These are phyloP conservation scores for Saccharomycopsis selenospora DNA, from an alignment of 805 yeast species.

Conservation along the genomic window DNA sequence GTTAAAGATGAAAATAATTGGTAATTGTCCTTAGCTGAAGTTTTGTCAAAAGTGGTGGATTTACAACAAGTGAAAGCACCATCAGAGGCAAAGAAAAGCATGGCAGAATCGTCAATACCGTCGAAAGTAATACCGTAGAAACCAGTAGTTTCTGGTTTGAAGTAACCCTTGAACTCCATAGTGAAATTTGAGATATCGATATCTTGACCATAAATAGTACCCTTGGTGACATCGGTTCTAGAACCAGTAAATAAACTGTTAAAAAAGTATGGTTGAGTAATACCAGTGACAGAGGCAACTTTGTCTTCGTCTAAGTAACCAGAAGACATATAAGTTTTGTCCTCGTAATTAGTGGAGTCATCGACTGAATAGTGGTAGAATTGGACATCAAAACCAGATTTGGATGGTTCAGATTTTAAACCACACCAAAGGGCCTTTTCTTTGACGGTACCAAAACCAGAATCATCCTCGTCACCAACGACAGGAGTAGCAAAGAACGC, in stretches of 20 bases:
- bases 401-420: not conserved
- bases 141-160: constrained; percentile 28
- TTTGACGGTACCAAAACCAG: not conserved
- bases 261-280: not conserved
- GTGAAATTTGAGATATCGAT: constrained; percentile 23
- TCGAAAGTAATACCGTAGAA: constrained; percentile 25
- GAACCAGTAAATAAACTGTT: not conserved
- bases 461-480: too few relatives aligned
- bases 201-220: constrained; percentile 20
- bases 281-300: not conserved
- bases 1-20: not conserved
- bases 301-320: not conserved
- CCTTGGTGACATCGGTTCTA: constrained; percentile 3
- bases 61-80: constrained; percentile 32
- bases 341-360: not conserved
- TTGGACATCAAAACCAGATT: constrained; percentile 5
- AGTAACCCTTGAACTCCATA: constrained; percentile 27
- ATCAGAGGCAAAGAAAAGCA: constrained; percentile 29
- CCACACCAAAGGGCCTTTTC: constrained; percentile 3
- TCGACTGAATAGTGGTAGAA: constrained; percentile 2
- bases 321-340: not conserved
- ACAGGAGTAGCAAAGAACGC: too few relatives aligned
- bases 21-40: not conserved
- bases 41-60: not conserved
- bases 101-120: constrained; percentile 30